Evolutionary conservation across 768 basidiomycete species (phyloP), one percentile per base, ranked within the genome.

Genomic region (Tylopilus balloui): DNA sequence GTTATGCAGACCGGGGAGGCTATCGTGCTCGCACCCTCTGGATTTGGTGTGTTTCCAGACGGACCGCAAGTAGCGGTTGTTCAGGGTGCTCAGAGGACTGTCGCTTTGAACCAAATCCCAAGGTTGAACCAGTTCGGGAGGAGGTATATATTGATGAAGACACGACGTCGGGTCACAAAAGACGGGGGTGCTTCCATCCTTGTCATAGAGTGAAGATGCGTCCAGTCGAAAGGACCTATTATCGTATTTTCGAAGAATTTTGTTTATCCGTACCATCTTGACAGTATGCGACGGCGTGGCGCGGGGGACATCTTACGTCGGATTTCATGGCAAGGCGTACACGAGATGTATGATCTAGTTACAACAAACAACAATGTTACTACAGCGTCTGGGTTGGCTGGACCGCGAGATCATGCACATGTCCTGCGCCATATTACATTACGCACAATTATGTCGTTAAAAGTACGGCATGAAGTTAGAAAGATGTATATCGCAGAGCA

Each of bases 121-220:
- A 63, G 62, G 34, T 58, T 80, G 25, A 67, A 65, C 19, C 76
- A 75, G 11, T 76, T 84, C 43, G 82, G 84, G 4, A 75, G 85
- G 12, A 68, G 78, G 0, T 83, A 81, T 47, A 51, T 85, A 12
- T 48, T 84, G 19, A 71, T 84, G 60, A 83, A 83, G 61, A 84
- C 82, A 0, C 70, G 85, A 23, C 73, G 71, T 39, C 70, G 85
- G 13, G 70, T 86, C 23, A 86, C 85, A 0, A 63, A 64, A 10
- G 84, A 86, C 56, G 84, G 85, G 14, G 84, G 84, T 15, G 78
- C 78, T 0, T 85, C 84, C 0, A 60, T 83, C 25, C 72, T 83
- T 29, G 71, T 64, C 2, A 52, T 65, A 42, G 61, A 57, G 28
- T 62, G 43, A 50, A 25, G 15, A 20, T 15, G 7, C 2, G 5